A percentile compares a stretch with the other conserved stretches of the same genome.
These are phyloP conservation scores for Chytriomyces sp. DNA, from an alignment of 192 early-diverging fungal species.

Conservation along the genomic window DNA sequence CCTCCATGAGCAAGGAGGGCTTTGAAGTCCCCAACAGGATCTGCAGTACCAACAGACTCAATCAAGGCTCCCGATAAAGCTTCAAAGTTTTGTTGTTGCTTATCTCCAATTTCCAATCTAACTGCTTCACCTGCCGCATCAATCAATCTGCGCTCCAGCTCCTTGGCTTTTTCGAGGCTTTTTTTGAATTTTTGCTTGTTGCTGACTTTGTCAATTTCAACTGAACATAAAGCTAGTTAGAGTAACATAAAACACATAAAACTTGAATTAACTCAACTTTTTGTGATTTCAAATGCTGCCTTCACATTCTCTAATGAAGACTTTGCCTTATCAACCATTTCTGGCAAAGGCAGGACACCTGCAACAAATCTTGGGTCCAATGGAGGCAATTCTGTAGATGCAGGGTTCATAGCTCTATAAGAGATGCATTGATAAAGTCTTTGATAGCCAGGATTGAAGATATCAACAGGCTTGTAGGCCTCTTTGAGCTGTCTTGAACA, in stretches of 20 bases:
- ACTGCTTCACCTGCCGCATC: background rate
- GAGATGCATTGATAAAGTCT: constrained; percentile 59
- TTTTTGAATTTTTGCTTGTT: constrained; percentile 38
- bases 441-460: constrained; percentile 66
- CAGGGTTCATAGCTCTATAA: constrained; percentile 60
- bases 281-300: constrained; percentile 56
- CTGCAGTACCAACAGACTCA: constrained; percentile 47
- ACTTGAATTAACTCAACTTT: constrained; percentile 36
- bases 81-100: too few relatives aligned
- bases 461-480: constrained; percentile 51
- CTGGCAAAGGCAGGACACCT: constrained; percentile 48
- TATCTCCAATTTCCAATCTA: too few relatives aligned
- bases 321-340: constrained; percentile 47
- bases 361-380: constrained; percentile 47
- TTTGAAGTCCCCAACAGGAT: constrained; percentile 65
- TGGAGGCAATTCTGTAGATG: constrained; percentile 50
- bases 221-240: constrained; percentile 26
- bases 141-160: background rate
- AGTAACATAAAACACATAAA: constrained; percentile 1
- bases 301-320: constrained; percentile 45
- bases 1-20: constrained; percentile 56
- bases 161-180: constrained; percentile 19
- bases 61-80: background rate
- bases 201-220: constrained; percentile 24
- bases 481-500: constrained; percentile 29